Evolutionary conservation across 495 filamentous ascomycete species (phyloP), one percentile per base, ranked within the genome.

Genomic region (Staphylotrichum longicolle): DNA sequence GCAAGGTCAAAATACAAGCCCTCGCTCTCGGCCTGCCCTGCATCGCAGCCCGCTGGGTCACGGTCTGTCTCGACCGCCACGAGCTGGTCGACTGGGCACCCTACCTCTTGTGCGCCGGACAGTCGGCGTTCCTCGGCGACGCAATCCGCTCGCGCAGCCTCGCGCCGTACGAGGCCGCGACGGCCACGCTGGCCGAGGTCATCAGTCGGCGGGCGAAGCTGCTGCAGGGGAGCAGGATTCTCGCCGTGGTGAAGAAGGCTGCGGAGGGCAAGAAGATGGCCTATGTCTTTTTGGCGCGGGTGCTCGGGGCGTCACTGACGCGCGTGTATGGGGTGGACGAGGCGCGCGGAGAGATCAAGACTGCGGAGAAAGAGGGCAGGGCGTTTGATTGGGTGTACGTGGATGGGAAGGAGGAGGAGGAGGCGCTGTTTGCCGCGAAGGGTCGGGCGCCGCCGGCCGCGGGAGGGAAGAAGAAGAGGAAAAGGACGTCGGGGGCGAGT

Each of bases 1-100:
- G 94, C n/a, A 88, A 89, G 58, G 84, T 86, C 41, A 98, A 98
- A 64, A 88, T 98, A 81, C 93, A 98, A 71, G 94, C 94, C 0
- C 85, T 98, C 11, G 93, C 95, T 7, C 82, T 98, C 4, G 90
- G 91, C 5, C 71, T 98, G 1, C 95, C 95, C 0, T 95, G 91
- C 64, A 80, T 98, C 6, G 85, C 88, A 5, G 80, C 80, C 0
- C 84, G 86, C 37, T 98, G 95, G 95, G 77, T 98, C 57, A 79
- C 82, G 35, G 85, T 89, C 55, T 95, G 91, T 65, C 74, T 90
- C 3, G 69, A 79, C 7, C 80, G 82, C 57, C 77, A 77, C 41
- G 71, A 72, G 5, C 65, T 91, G 10, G 63, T 96, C 6, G 84
- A 89, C 42, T 96, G 91, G 90, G 76, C 80, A 3, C 80, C 86